Percentiles rank a stretch among this genome's conserved stretches.
Evolutionary conservation across 1,139 yeast species (phyloP).

Genomic region (Saccharomyces hybrid): DNA sequence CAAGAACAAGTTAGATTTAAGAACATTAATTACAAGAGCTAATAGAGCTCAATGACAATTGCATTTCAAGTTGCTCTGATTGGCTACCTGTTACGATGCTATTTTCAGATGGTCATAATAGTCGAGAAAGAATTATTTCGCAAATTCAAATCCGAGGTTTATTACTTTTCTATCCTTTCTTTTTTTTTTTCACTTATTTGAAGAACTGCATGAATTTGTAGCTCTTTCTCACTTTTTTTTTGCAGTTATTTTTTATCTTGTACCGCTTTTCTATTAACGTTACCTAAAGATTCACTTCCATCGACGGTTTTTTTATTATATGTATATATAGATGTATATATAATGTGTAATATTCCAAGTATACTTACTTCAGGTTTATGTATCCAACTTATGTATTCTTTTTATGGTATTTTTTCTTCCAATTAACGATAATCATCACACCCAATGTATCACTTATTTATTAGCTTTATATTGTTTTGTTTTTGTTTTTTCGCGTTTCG

Average conservation of each 20-base stretch:
- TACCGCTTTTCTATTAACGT: background rate
- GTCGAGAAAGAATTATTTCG: too few relatives aligned
- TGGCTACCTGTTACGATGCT: background rate
- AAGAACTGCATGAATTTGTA: background rate
- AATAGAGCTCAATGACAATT: background rate
- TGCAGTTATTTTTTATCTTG: background rate
- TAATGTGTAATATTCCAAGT: background rate
- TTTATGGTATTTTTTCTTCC: background rate
- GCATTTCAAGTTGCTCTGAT: too few relatives aligned
- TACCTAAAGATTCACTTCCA: background rate
- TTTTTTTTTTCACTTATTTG: background rate
- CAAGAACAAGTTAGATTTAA: constrained; percentile 7
- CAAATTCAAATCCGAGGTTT: too few relatives aligned
- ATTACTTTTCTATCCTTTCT: background rate
- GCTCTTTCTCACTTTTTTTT: background rate
- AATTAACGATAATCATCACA: background rate
- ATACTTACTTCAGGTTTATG: background rate
- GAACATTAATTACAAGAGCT: constrained; percentile 9
- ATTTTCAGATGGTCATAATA: too few relatives aligned
- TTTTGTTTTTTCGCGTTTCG: background rate
- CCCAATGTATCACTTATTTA: too few relatives aligned
- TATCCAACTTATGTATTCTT: background rate
- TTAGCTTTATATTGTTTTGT: background rate
- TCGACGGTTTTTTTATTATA: background rate
- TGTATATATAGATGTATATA: background rate